Evolutionary conservation across 306 rosid genomes (phyloP).

Genomic region (Sesbania bispinosa): DNA sequence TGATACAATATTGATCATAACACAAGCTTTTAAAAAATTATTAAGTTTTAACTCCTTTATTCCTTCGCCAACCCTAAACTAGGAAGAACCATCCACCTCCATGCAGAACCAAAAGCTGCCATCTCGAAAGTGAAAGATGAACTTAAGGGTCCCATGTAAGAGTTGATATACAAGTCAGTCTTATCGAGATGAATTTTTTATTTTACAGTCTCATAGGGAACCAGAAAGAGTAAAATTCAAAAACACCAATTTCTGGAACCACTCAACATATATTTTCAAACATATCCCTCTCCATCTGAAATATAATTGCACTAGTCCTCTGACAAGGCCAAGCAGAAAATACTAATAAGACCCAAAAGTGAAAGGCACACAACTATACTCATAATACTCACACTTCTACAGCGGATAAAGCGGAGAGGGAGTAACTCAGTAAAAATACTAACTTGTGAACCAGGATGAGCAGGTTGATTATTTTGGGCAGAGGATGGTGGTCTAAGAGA

Average conservation of each 20-base stretch:
- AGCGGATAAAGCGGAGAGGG: neutral
- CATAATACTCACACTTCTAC: constrained; percentile 7
- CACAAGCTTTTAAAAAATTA: too few relatives aligned
- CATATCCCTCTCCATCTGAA: neutral
- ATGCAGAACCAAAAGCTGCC: neutral
- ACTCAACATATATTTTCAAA: neutral
- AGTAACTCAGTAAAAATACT: constrained; percentile 35
- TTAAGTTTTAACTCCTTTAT: neutral
- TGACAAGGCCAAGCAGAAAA: neutral
- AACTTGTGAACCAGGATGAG: constrained; percentile 78
- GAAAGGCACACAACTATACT: constrained; percentile 15
- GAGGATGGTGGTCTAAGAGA: constrained; percentile 64
- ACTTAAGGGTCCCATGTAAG: neutral
- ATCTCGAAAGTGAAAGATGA: neutral
- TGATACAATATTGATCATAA: neutral
- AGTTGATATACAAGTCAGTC: neutral
- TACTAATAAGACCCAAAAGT: neutral
- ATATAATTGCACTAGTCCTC: neutral
- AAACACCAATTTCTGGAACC: neutral
- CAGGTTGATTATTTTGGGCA: constrained; percentile 48
- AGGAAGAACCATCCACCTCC: neutral
- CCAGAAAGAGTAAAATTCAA: neutral
- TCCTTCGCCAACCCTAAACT: neutral
- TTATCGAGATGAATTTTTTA: neutral
- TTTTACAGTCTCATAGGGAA: neutral